Conservation (phyloP, 306 rosid species). For the Rosa persica region DNA sequence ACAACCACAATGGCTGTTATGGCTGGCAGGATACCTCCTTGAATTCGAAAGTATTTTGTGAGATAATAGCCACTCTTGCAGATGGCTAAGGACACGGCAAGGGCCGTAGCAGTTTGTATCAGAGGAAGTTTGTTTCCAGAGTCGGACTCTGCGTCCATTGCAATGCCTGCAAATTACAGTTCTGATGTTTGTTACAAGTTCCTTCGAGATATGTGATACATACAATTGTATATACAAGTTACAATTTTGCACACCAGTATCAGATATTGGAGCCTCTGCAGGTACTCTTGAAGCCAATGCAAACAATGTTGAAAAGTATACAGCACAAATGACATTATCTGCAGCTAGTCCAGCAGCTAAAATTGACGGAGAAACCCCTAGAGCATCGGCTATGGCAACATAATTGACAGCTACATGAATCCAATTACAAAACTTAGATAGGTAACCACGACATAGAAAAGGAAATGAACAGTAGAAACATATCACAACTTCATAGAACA, state of each 20-base stretch:
- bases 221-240: background rate
- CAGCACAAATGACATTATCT: conserved; percentile 79
- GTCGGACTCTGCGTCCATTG: conserved; percentile 23
- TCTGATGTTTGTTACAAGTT: conserved; percentile 11
- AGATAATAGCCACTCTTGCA: conserved; percentile 45
- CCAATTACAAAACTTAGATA: conserved; percentile 16
- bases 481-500: background rate
- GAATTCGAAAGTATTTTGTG: conserved; percentile 40
- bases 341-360: conserved; percentile 77
- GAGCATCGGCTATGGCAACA: conserved; percentile 67
- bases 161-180: conserved; percentile 25
- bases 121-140: conserved; percentile 32
- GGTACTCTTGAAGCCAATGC: conserved; percentile 67
- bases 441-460: conserved; percentile 9
- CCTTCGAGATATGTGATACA: background rate
- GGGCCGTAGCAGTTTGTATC: conserved; percentile 23
- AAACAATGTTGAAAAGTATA: conserved; percentile 66
- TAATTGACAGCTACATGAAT: conserved; percentile 63
- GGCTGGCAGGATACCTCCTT: conserved; percentile 51
- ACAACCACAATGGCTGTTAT: conserved; percentile 42
- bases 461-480: too few species aligned
- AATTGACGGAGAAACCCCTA: conserved; percentile 56
- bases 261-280: conserved; percentile 48
- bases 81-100: conserved; percentile 47
- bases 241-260: conserved; percentile 33